Base-by-base conservation (phyloP, 768 basidiomycete species). In the Rhizopogon vesiculosus region DNA sequence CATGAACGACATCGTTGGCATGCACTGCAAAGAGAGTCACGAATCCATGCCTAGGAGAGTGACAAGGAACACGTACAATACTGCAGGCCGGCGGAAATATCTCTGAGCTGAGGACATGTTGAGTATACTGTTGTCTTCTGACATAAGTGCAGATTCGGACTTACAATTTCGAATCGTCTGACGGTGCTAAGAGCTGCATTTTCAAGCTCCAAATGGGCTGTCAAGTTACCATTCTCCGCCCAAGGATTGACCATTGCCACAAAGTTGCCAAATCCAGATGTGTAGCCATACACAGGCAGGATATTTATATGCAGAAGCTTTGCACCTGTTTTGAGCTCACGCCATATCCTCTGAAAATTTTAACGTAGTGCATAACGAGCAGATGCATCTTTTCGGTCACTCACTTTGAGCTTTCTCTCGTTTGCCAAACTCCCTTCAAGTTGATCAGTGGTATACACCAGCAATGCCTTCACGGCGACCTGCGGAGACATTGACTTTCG, bases 211-310 rank as follows among this genome's bases (percentile, higher is more conserved):
- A 64, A 19, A 43, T 61, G 63, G 38, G 45, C n/a, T 0, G 40
- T 58, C n/a, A 64, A 50, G 25, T 43, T 57, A 5, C 59, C 62
- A 19, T 63, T 51, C 19, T 58, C 57, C 31, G 56, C 51, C 60
- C 62, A 60, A 9, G 63, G 63, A 22, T 55, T 62, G 18, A 66
- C 58, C 59, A 63, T 61, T 6, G 65, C 66, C 29, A 53, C 40
- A 28, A 56, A 62, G 1, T 54, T 61, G 18, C 65, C 64, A 45
- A 59, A 65, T 29, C 63, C 64, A 29, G 45, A 57, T 6, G 59
- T 44, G 7, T 57, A 44, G 10, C 65, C 61, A 39, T 42, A 53
- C 31, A 65, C 54, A 4, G 59, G 57, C 1, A 65, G 28, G 16
- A 66, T 56, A 48, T 66, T 65, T 19, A 22, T 25, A 45, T 66